Conservation (phyloP, 495 filamentous ascomycete species). For the Lasiosphaeriaceae sp. region DNA sequence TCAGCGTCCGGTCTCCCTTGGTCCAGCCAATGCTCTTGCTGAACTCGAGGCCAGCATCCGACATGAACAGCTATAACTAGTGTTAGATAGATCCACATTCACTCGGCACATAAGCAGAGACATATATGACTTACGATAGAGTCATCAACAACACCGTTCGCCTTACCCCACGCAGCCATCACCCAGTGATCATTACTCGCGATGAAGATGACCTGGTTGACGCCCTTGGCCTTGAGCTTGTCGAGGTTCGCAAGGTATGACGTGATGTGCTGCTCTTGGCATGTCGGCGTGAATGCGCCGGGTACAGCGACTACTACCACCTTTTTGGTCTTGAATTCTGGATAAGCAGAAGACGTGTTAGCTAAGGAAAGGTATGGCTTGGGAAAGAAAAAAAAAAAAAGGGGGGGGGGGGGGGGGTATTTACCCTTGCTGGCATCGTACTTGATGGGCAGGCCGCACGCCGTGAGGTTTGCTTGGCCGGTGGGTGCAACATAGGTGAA, state of each 20-base stretch:
- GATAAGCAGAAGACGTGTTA: no score
- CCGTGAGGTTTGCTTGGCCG: constrained; percentile 60
- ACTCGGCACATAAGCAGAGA: neutral
- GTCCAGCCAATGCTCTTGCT: constrained; percentile 82
- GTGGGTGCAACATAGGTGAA: constrained; percentile 78
- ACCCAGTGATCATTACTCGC: constrained; percentile 89
- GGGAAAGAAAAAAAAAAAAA: neutral
- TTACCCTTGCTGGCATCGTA: constrained; percentile 75
- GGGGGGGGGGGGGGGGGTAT: neutral
- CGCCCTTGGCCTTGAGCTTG: constrained; percentile 75
- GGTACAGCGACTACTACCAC: constrained; percentile 88
- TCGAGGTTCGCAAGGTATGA: constrained; percentile 74
- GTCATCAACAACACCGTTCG: constrained; percentile 76
- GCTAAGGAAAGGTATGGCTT: no score
- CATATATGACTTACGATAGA: constrained; percentile 60
- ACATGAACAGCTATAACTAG: constrained; percentile 69
- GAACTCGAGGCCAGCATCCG: constrained; percentile 73
- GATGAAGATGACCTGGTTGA: constrained; percentile 80
- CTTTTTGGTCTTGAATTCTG: constrained; percentile 82
- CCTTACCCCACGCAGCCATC: constrained; percentile 95
- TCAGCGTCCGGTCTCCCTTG: constrained; percentile 64
- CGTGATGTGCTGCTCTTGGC: constrained; percentile 81
- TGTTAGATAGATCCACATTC: neutral
- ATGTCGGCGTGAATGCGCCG: constrained; percentile 93
- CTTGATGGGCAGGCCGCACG: constrained; percentile 73